Evolutionary conservation across 2,329 filamentous ascomycete genomes (phyloP).

Genomic region (Blastomyces parvus): DNA sequence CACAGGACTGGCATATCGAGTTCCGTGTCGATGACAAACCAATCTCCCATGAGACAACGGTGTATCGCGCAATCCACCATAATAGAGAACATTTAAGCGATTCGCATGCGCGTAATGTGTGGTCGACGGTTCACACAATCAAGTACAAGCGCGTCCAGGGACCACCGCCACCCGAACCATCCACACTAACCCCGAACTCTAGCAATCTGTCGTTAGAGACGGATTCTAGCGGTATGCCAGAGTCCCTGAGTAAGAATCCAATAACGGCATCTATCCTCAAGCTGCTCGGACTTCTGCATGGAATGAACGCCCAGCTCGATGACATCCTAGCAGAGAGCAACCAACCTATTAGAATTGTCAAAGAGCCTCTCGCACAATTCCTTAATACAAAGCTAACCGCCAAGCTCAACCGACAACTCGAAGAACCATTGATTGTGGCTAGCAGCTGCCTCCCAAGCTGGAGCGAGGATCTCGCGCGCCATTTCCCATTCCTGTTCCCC

Average conservation of each 20-base stretch:
- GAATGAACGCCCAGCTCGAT: slow-evolving; percentile 85
- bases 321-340: slow-evolving; percentile 77
- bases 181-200: slow-evolving; percentile 50
- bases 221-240: slow-evolving; percentile 56
- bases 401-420: slow-evolving; percentile 91
- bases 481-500: slow-evolving; percentile 94
- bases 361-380: slow-evolving; percentile 83
- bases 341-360: slow-evolving; percentile 58
- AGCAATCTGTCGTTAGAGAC: slow-evolving; percentile 39
- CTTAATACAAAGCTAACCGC: slow-evolving; percentile 98
- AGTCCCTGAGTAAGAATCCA: slow-evolving; percentile 72
- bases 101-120: slow-evolving; percentile 64
- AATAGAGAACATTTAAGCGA: slow-evolving; percentile 55
- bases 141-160: slow-evolving; percentile 82
- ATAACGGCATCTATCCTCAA: slow-evolving; percentile 79
- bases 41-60: slow-evolving; percentile 84
- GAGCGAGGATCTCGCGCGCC: slow-evolving; percentile 86
- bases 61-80: slow-evolving; percentile 86
- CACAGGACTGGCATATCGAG: slow-evolving; percentile 95
- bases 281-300: slow-evolving; percentile 80
- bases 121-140: slow-evolving; percentile 83
- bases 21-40: slow-evolving; percentile 79
- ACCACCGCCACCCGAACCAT: slow-evolving; percentile 64
- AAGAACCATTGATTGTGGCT: slow-evolving; percentile 92
- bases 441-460: slow-evolving; percentile 92